Conservation (phyloP, 2,329 filamentous ascomycete genomes). For the Aspergillus transmontanensis region DNA sequence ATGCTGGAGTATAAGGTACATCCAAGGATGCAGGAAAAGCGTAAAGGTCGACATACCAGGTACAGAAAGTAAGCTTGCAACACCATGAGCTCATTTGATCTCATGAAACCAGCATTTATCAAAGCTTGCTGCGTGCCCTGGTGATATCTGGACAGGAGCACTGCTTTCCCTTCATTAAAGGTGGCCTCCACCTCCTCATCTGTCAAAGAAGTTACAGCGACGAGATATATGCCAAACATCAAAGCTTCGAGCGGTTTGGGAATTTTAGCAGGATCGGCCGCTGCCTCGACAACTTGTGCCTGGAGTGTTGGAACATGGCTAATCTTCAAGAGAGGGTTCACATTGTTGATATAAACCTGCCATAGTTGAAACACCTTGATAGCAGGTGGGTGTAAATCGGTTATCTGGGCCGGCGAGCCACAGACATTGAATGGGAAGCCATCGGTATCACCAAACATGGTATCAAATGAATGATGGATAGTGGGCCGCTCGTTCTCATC, state of each 20-base stretch:
- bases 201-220: slow-evolving; percentile 58
- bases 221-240: slow-evolving; percentile 67
- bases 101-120: slow-evolving; percentile 43
- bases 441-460: slow-evolving; percentile 48
- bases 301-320: slow-evolving; percentile 67
- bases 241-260: slow-evolving; percentile 23
- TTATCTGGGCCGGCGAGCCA: slow-evolving; percentile 25
- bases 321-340: slow-evolving; percentile 61
- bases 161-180: slow-evolving; percentile 32
- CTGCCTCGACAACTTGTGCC: slow-evolving; percentile 61
- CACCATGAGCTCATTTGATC: slow-evolving; percentile 35
- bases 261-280: slow-evolving; percentile 56
- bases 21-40: background rate
- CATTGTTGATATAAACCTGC: slow-evolving; percentile 23
- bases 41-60: slow-evolving; percentile 42
- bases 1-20: too few species aligned
- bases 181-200: slow-evolving; percentile 54
- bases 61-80: slow-evolving; percentile 58
- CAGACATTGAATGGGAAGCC: slow-evolving; percentile 62
- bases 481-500: background rate
- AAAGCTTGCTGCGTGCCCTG: slow-evolving; percentile 48
- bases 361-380: slow-evolving; percentile 24
- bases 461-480: background rate
- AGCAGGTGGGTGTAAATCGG: slow-evolving; percentile 18
- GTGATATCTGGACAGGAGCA: slow-evolving; percentile 42